Conservation (phyloP, 2,329 filamentous ascomycete genomes). For the Pezicula radicicola region DNA sequence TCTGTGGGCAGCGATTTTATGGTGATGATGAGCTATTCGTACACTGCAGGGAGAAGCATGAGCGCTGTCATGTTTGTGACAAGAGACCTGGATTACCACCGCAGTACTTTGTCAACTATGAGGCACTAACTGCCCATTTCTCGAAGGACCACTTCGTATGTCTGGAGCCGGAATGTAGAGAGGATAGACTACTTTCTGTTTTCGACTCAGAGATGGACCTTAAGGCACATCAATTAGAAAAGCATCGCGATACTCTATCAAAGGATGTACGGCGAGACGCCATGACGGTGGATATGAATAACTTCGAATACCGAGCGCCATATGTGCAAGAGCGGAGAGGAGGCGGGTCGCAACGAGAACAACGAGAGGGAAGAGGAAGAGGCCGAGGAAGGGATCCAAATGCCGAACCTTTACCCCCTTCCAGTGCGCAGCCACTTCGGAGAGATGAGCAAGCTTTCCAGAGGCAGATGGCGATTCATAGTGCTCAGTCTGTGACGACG, state of each 20-base stretch:
- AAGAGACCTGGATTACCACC: slow-evolving; percentile 52
- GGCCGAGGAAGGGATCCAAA: slow-evolving; percentile 83
- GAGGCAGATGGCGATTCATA: slow-evolving; percentile 87
- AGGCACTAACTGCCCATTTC: slow-evolving; percentile 84
- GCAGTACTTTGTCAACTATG: slow-evolving; percentile 89
- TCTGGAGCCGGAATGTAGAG: slow-evolving; percentile 79
- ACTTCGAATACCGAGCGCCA: slow-evolving; percentile 74
- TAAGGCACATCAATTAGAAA: slow-evolving; percentile 85
- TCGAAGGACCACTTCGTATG: slow-evolving; percentile 84
- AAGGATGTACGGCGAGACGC: slow-evolving; percentile 84
- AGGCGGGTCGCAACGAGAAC: slow-evolving; percentile 40
- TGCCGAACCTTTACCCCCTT: slow-evolving; percentile 71
- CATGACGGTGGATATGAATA: slow-evolving; percentile 79
- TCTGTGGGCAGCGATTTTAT: slow-evolving; percentile 90
- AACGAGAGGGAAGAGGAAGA: slow-evolving; percentile 39
- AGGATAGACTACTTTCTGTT: slow-evolving; percentile 91
- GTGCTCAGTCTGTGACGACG: slow-evolving; percentile 74
- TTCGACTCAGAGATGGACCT: slow-evolving; percentile 94
- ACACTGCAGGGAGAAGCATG: slow-evolving; percentile 91
- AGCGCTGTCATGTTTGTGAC: slow-evolving; percentile 94
- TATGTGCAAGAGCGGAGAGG: slow-evolving; percentile 58
- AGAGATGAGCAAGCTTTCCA: slow-evolving; percentile 91
- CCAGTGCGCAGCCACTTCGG: slow-evolving; percentile 75
- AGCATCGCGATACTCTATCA: slow-evolving; percentile 75
- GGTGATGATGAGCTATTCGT: slow-evolving; percentile 92